These are phyloP conservation scores for Cordyceps javanica DNA, from an alignment of 2,329 filamentous ascomycete species.

Conservation along the genomic window DNA sequence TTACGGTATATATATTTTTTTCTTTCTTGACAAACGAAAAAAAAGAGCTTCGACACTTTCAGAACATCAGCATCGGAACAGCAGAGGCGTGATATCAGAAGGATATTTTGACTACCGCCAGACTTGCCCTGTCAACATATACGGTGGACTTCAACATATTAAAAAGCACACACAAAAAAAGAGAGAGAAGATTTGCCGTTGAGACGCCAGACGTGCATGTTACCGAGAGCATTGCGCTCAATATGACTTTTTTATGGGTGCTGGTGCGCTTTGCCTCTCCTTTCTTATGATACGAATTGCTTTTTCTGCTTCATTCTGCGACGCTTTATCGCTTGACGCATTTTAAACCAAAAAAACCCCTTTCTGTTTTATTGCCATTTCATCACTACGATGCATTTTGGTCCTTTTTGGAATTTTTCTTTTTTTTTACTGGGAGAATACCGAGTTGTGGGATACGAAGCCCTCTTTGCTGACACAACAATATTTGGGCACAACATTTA, in stretches of 20 bases:
- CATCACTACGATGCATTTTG: conserved; percentile 1
- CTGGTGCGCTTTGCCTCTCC: not conserved
- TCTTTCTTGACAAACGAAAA: not conserved
- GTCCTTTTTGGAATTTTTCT: not conserved
- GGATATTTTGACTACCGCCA: not conserved
- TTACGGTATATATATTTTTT: conserved; percentile 10
- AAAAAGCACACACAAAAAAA: not conserved
- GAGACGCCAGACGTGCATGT: not conserved
- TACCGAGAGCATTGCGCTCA: not conserved
- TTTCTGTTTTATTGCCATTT: conserved; percentile 2
- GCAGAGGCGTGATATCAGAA: conserved; percentile 2
- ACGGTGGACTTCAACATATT: not conserved
- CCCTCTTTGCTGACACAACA: not conserved
- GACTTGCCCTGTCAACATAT: not conserved
- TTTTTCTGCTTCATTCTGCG: not conserved
- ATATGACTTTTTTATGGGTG: not conserved
- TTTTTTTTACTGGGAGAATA: not conserved
- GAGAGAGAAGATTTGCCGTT: not conserved
- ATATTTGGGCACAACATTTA: not conserved
- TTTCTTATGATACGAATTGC: not conserved
- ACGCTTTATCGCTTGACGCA: not conserved
- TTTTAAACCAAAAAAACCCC: not conserved
- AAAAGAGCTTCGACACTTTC: conserved; percentile 3
- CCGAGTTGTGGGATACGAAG: not conserved
- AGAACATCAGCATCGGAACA: conserved; percentile 1